These are phyloP conservation scores for Naumovozyma baii DNA, from an alignment of 805 yeast genomes.

Conservation along the genomic window DNA sequence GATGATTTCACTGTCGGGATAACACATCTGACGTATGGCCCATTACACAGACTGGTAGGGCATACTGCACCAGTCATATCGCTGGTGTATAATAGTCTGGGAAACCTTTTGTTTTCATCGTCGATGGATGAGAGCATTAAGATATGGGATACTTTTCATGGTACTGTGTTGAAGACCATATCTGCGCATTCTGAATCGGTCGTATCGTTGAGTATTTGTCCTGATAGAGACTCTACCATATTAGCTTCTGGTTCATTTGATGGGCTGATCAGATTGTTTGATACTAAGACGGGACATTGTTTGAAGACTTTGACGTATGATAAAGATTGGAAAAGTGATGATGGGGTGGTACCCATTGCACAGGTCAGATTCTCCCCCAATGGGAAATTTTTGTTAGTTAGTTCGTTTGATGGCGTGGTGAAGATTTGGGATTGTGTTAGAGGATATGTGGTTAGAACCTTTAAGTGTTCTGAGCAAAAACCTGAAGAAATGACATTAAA, in stretches of 20 bases:
- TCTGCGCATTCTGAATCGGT: slow-evolving; percentile 94
- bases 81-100: slow-evolving; percentile 60
- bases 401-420: slow-evolving; percentile 70
- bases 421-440: slow-evolving; percentile 82
- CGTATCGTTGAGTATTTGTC: slow-evolving; percentile 59
- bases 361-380: slow-evolving; percentile 69
- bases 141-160: slow-evolving; percentile 71
- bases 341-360: slow-evolving; percentile 51
- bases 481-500: slow-evolving; percentile 6
- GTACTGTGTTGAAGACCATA: slow-evolving; percentile 62
- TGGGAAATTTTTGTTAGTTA: slow-evolving; percentile 66
- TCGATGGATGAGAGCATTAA: slow-evolving; percentile 86
- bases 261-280: slow-evolving; percentile 83
- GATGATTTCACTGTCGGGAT: slow-evolving; percentile 76
- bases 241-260: slow-evolving; percentile 80
- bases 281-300: slow-evolving; percentile 83
- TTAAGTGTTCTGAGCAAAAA: slow-evolving; percentile 13
- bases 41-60: slow-evolving; percentile 43
- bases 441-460: slow-evolving; percentile 72
- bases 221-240: slow-evolving; percentile 64
- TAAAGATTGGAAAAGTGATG: slow-evolving; percentile 57
- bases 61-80: slow-evolving; percentile 81
- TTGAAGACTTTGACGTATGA: slow-evolving; percentile 80
- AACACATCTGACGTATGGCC: slow-evolving; percentile 49
- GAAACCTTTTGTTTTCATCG: slow-evolving; percentile 71